Base-by-base conservation (phyloP, 2,329 filamentous ascomycete genomes). In the Xylariaceae sp. region DNA sequence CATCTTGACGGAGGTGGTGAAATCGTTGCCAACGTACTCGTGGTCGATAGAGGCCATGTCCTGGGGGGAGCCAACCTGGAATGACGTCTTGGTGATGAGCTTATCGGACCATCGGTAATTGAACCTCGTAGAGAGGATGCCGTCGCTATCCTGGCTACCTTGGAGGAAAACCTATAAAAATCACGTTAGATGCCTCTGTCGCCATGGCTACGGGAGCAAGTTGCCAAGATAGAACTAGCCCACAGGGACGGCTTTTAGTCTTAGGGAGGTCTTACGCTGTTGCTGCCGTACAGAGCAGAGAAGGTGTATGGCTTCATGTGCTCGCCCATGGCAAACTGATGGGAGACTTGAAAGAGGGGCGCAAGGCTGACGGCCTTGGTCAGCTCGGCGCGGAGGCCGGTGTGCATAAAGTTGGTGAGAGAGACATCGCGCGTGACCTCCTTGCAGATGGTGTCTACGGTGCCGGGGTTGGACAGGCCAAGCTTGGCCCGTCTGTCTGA, bases 351-450 rank as follows among this genome's bases (percentile, higher is more conserved):
- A 80, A 99, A 99, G 60, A 97, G 77, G 51, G 94, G 94, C 50
- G 85, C 83, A 70, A 95, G 83, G 80, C 90, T 94, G 75, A 97
- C 95, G 67, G 90, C 85, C 80, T 96, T 97, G 68, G 90, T 96
- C 68, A 97, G 78, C 72, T 99, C 94, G 70, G 92, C 95, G 68
- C 92, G 89, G 70, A 99, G 81, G 65, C 94, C 94, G 40, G 89
- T 88, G 78, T 99, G 97, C 84, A 94, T 95, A 71, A 90, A 88
- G 78, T 96, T 96, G 75, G 87, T 94, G 65, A 96, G 83, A 69
- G 97, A 86, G 62, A 96, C 91, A 81, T 96, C 91, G 73, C 91
- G 90, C 76, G 95, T 87, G 56, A 96, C 90, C 77, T 99, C 94
- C 69, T 87, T 86, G 61, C 87, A 82, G 69, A 96, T 85, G 66